A percentile compares a stretch with the other conserved stretches of the same genome.
These are phyloP conservation scores for Monosporascus cannonballus DNA, from an alignment of 2,329 filamentous ascomycete genomes.

Conservation along the genomic window DNA sequence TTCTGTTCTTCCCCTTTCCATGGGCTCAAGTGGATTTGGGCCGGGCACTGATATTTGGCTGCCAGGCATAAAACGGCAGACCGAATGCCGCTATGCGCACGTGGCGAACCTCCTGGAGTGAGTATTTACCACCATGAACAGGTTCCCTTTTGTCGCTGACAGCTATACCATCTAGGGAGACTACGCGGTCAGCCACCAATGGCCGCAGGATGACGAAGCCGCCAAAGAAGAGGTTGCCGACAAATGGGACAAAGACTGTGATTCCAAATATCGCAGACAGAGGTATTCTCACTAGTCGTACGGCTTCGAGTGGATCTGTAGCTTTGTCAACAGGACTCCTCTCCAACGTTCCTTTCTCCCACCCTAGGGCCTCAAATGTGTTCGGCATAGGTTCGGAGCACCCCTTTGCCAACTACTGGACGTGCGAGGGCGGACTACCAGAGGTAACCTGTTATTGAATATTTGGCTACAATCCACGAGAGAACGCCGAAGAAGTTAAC, in stretches of 20 bases:
- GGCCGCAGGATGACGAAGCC: constrained; percentile 88
- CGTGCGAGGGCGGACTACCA: constrained; percentile 65
- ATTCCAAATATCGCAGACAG: constrained; percentile 53
- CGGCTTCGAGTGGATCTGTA: constrained; percentile 43
- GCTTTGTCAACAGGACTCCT: constrained; percentile 56
- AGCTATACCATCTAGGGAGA: constrained; percentile 41
- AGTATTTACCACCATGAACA: constrained; percentile 23
- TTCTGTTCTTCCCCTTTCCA: constrained; percentile 1
- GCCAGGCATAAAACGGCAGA: constrained; percentile 68
- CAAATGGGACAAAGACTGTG: constrained; percentile 31
- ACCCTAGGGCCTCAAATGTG: constrained; percentile 66
- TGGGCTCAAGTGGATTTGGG: background rate
- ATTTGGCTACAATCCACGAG: too few species aligned
- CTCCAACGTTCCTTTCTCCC: constrained; percentile 67
- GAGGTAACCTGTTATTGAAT: constrained; percentile 56
- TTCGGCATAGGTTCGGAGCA: constrained; percentile 77
- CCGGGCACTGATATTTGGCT: constrained; percentile 20
- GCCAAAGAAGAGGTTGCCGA: constrained; percentile 52
- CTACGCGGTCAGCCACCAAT: constrained; percentile 59
- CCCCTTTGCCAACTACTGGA: constrained; percentile 82
- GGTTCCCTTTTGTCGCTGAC: background rate
- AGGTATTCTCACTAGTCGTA: constrained; percentile 39
- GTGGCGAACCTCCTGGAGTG: constrained; percentile 74
- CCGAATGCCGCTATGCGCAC: constrained; percentile 67
- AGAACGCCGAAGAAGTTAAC: too few species aligned